A percentile compares a stretch with the other conserved stretches of the same genome.
phyloP scores from a whole-genome alignment of 2,329 filamentous ascomycete genomes.

The Pleurostoma richardsiae region DNA sequence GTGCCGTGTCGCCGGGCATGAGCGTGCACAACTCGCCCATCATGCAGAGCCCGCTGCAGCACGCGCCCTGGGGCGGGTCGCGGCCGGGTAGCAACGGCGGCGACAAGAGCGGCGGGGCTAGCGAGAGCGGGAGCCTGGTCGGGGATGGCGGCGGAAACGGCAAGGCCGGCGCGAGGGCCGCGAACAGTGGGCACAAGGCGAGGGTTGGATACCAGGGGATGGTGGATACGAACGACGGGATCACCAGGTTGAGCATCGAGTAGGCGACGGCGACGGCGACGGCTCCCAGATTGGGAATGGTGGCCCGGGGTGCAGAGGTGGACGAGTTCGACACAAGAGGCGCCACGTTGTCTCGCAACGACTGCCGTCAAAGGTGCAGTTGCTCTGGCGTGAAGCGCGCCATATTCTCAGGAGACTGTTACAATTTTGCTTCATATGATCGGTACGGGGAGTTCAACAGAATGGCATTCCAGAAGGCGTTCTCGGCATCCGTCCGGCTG shows the following conservation, averaged over 20 bases:
- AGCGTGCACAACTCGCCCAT: constrained; percentile 88
- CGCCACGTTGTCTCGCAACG: too few species aligned
- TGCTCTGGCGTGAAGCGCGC: too few species aligned
- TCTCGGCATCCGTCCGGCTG: too few species aligned
- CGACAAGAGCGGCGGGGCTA: constrained; percentile 42
- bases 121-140: constrained; percentile 37
- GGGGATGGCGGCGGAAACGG: constrained; percentile 31
- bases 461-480: too few species aligned
- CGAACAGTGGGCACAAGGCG: constrained; percentile 40
- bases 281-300: too few species aligned
- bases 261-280: constrained; percentile 27
- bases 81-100: constrained; percentile 58
- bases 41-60: constrained; percentile 76
- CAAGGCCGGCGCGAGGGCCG: constrained; percentile 45
- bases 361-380: too few species aligned
- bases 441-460: too few species aligned
- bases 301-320: too few species aligned
- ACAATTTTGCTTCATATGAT: too few species aligned
- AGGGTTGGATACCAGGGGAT: constrained; percentile 84
- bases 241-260: constrained; percentile 98
- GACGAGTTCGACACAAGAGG: too few species aligned
- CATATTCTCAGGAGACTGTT: too few species aligned
- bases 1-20: constrained; percentile 87
- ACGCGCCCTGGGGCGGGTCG: constrained; percentile 64
- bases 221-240: constrained; percentile 89